Evolutionary conservation across 192 early-diverging fungal genomes (phyloP).

Genomic region (Podila epicladia): DNA sequence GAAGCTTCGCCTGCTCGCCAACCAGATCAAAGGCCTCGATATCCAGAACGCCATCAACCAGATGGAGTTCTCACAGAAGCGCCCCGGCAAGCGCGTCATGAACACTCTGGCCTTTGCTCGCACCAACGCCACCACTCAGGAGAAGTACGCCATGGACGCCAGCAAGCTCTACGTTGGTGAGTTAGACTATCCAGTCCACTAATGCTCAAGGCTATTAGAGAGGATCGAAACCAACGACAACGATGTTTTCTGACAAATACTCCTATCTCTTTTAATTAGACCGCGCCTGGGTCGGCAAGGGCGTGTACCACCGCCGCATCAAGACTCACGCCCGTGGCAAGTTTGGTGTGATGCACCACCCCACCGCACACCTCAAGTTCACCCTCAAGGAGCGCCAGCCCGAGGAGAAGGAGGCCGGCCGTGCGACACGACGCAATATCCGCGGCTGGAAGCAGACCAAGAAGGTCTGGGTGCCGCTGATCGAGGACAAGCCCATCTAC

Average conservation of each 20-base stretch:
- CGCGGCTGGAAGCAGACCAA: conserved; percentile 72
- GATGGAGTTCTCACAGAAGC: conserved; percentile 80
- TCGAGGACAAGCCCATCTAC: conserved; percentile 79
- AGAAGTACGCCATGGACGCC: conserved; percentile 72
- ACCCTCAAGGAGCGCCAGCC: conserved; percentile 72
- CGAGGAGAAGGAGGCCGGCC: conserved; percentile 31
- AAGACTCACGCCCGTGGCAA: conserved; percentile 83
- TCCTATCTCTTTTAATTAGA: conserved; percentile 46
- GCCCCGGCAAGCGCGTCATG: conserved; percentile 66
- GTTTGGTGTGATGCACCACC: conserved; percentile 79
- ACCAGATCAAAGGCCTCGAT: conserved; percentile 72
- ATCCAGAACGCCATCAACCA: conserved; percentile 81
- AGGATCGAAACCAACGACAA: not conserved
- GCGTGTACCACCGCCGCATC: conserved; percentile 75
- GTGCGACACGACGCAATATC: conserved; percentile 59
- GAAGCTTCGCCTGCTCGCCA: conserved; percentile 75
- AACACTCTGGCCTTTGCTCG: conserved; percentile 76
- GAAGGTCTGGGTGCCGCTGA: conserved; percentile 75
- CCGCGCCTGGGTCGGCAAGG: conserved; percentile 91
- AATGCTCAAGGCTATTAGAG: too few relatives aligned
- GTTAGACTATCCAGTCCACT: conserved; percentile 7
- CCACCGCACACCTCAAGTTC: conserved; percentile 84
- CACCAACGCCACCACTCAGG: conserved; percentile 65
- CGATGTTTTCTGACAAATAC: not conserved
- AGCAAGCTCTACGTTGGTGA: conserved; percentile 66